phyloP scores from a whole-genome alignment of 2,329 filamentous ascomycete species.

The Alternaria sp. region DNA sequence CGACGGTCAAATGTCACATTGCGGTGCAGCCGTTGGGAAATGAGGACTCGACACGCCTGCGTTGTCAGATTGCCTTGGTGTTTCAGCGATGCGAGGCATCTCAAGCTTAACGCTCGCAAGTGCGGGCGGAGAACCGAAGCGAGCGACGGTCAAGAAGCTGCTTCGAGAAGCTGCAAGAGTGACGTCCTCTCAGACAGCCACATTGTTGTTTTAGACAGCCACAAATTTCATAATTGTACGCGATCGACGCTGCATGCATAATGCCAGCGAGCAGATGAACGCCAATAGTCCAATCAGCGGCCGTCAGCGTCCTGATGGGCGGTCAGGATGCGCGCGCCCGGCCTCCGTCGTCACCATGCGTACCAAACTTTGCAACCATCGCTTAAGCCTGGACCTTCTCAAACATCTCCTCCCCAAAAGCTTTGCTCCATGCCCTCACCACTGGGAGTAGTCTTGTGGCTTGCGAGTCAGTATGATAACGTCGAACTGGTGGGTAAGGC shows the following conservation, averaged over 20 bases:
- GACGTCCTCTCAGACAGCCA: constrained; percentile 40
- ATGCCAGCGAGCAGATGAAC: constrained; percentile 1
- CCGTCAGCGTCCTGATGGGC: constrained; percentile 1
- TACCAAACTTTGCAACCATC: constrained; percentile 1
- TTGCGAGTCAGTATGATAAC: constrained; percentile 2
- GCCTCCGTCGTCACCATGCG: constrained; percentile 1
- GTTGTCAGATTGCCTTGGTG: not conserved
- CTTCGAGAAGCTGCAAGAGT: constrained; percentile 8
- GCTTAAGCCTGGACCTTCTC: not conserved
- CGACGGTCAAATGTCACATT: constrained; percentile 10
- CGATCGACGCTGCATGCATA: constrained; percentile 6
- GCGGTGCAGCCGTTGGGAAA: constrained; percentile 5
- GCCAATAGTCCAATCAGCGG: constrained; percentile 7
- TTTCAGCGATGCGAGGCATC: not conserved
- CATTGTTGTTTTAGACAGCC: constrained; percentile 1
- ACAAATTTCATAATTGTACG: not conserved
- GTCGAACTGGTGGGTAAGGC: not conserved
- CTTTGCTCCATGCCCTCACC: not conserved
- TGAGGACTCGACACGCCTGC: constrained; percentile 10
- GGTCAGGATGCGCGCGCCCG: not conserved
- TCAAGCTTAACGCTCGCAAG: constrained; percentile 6
- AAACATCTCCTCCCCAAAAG: not conserved
- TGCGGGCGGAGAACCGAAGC: constrained; percentile 1
- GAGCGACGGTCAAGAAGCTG: not conserved
- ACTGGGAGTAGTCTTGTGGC: not conserved